Evolutionary conservation across 2,329 filamentous ascomycete genomes (phyloP).

Genomic region (Acarospora socialis): DNA sequence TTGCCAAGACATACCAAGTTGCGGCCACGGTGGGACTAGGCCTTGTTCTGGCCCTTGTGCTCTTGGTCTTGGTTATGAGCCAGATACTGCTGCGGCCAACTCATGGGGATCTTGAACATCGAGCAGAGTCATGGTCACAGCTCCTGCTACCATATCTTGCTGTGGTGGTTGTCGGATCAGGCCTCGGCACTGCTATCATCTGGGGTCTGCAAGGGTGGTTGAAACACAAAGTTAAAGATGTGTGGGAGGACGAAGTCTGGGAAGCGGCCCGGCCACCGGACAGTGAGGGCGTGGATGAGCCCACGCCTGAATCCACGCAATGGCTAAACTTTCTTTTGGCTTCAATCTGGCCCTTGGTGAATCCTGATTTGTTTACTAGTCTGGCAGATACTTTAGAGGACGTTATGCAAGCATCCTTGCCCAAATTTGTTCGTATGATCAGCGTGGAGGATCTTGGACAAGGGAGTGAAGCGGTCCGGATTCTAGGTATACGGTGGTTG

Average conservation of each 20-base stretch:
- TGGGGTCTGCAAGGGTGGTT: slow-evolving; percentile 44
- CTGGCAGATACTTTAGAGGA: slow-evolving; percentile 60
- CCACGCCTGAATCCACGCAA: slow-evolving; percentile 49
- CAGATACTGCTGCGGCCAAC: too few relatives aligned
- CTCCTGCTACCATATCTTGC: slow-evolving; percentile 6
- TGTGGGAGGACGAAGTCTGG: slow-evolving; percentile 59
- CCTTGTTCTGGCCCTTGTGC: slow-evolving; percentile 18
- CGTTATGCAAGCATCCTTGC: slow-evolving; percentile 64
- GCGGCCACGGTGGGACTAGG: slow-evolving; percentile 23
- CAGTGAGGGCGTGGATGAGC: slow-evolving; percentile 28
- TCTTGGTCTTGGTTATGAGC: slow-evolving; percentile 11
- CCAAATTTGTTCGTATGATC: slow-evolving; percentile 57
- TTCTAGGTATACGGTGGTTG: slow-evolving; percentile 58
- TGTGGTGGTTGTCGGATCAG: slow-evolving; percentile 11
- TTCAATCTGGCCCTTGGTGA: slow-evolving; percentile 60
- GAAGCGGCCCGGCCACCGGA: slow-evolving; percentile 45
- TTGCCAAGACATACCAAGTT: slow-evolving; percentile 26
- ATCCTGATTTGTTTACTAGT: slow-evolving; percentile 57
- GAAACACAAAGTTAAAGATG: slow-evolving; percentile 43
- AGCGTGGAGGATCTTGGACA: slow-evolving; percentile 63
- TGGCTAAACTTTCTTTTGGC: slow-evolving; percentile 59
- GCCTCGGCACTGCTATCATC: slow-evolving; percentile 19
- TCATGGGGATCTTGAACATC: too few relatives aligned
- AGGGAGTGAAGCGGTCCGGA: slow-evolving; percentile 55
- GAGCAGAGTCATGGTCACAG: slow-evolving; percentile 10